Base-by-base conservation (phyloP, 1,284 basidiomycete species). In the Vanrija sp. region DNA sequence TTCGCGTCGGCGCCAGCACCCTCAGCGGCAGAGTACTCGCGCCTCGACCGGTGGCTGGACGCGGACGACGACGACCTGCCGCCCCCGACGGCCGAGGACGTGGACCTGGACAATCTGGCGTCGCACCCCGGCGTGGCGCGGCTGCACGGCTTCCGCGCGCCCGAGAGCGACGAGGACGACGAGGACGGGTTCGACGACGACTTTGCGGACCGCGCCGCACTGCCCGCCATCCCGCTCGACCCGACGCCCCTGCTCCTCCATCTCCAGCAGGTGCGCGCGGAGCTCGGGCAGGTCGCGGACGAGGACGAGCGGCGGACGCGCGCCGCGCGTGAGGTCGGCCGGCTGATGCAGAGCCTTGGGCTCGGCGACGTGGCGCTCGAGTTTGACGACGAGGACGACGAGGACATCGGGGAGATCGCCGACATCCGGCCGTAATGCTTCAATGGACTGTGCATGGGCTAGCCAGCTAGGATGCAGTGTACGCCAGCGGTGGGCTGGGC, bases 171-270 rank as follows among this genome's bases (percentile, higher is more conserved):
- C 18, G 34, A n/a, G 29, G 46, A 48, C 14, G 44, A 18, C 5
- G 38, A 23, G 21, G 21, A 46, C 28, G 58, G 59, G 10, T 72
- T 72, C 54, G 69, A 71, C 38, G 69, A 71, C 57, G 66, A 73
- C 54, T 73, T 57, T 51, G 56, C 18, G 23, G 28, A 25, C 12
- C 39, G 38, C 45, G 3, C 5, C 63, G 34, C 42, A 29, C 14
- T 12, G 14, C 14, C 18, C 8, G 23, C 21, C 12, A 25, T 60
- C 15, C 58, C 67, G 3, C 55, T 72, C 15, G 73, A 75, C 55
- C 73, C 73, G 0, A 73, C 73, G 16, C 69, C 73, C 8, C 45
- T 75, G 12, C 58, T 75, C 1, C 45, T 70, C 12, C 73, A 73
- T 48, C 55, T 75, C 6, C 69, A 75, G 50, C 49, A 60, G 15